These are phyloP conservation scores for Phialemoniopsis sp. DNA, from an alignment of 2,329 filamentous ascomycete species.

Conservation along the genomic window DNA sequence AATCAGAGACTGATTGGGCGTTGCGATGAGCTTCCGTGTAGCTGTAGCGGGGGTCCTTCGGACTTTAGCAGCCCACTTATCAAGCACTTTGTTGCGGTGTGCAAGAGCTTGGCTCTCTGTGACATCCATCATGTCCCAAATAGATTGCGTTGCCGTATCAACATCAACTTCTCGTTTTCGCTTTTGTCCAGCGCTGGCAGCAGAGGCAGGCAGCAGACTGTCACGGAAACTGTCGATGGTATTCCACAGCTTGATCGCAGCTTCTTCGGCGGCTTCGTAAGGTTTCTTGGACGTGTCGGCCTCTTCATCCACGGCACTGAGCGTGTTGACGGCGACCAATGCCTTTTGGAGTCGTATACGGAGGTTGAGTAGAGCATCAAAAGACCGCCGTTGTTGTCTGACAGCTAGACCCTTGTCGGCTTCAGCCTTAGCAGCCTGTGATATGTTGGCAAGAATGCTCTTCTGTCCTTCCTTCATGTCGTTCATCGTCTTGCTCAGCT, in stretches of 20 bases:
- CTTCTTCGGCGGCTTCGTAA: conserved; percentile 76
- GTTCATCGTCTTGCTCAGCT: conserved; percentile 64
- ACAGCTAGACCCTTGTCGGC: conserved; percentile 83
- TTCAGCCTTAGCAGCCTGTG: conserved; percentile 68
- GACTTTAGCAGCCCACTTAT: conserved; percentile 88
- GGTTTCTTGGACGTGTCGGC: conserved; percentile 30
- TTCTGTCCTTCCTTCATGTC: conserved; percentile 66
- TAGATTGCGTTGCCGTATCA: conserved; percentile 42
- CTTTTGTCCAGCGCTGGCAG: conserved; percentile 40
- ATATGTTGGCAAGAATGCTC: conserved; percentile 55
- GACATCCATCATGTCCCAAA: conserved; percentile 69
- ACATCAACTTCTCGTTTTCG: conserved; percentile 50
- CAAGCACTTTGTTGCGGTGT: conserved; percentile 67
- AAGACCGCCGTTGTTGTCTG: conserved; percentile 78
- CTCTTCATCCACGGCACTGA: conserved; percentile 44
- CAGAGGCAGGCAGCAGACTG: conserved; percentile 47
- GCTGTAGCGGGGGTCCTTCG: conserved; percentile 27
- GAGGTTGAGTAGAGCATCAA: conserved; percentile 83
- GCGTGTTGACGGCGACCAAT: conserved; percentile 74
- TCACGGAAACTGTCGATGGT: conserved; percentile 69
- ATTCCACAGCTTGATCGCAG: conserved; percentile 79
- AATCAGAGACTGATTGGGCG: conserved; percentile 58
- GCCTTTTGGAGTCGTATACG: conserved; percentile 93
- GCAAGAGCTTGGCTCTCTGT: conserved; percentile 57
- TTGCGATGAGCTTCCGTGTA: conserved; percentile 48